phyloP scores from a whole-genome alignment of 441 rosid genomes.

The Pelargonium myrrhifolium region DNA sequence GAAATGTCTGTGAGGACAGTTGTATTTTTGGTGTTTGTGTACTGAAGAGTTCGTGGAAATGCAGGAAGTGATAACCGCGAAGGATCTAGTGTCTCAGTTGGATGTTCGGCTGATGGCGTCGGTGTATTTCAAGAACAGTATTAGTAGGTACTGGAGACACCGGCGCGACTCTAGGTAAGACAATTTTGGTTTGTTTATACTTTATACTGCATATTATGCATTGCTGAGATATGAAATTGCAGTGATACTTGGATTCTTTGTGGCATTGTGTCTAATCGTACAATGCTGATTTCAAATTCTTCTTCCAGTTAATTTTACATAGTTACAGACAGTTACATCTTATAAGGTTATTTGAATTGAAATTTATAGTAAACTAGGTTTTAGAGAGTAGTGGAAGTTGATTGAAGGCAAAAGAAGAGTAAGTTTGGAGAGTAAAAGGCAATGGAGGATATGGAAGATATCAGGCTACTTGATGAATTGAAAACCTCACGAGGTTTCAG shows the following conservation, averaged over 20 bases:
- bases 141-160: slow-evolving; percentile 82
- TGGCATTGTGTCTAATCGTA: not conserved
- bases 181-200: not conserved
- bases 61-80: slow-evolving; percentile 89
- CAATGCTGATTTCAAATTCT: not conserved
- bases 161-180: slow-evolving; percentile 73
- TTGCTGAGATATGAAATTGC: not conserved
- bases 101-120: slow-evolving; percentile 88
- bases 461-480: not conserved
- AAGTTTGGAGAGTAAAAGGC: not conserved
- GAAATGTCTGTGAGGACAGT: slow-evolving; percentile 11
- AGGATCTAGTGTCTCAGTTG: slow-evolving; percentile 82
- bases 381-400: not conserved
- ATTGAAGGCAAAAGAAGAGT: not conserved
- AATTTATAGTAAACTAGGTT: slow-evolving; percentile 3
- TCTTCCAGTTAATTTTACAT: not conserved
- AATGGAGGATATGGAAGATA: not conserved
- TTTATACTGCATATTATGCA: not conserved
- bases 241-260: not conserved
- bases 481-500: not conserved
- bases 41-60: slow-evolving; percentile 18
- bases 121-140: slow-evolving; percentile 85
- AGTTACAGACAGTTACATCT: not conserved
- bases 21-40: slow-evolving; percentile 5
- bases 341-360: not conserved